Conservation (phyloP, 2,329 filamentous ascomycete species). For the Helicocarpus griseus region DNA sequence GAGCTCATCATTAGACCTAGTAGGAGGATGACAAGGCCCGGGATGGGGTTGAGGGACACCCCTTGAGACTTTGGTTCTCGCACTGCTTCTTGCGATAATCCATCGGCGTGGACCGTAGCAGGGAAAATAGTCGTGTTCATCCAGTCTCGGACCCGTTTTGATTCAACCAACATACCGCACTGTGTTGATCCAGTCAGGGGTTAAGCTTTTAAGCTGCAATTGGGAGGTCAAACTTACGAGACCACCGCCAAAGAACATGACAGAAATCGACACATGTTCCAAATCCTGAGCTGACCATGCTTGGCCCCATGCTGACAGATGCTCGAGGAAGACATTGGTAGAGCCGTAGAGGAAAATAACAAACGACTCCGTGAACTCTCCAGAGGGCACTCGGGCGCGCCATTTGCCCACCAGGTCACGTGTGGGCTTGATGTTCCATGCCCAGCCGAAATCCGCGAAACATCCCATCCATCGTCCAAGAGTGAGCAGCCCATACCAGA, state of each 20-base stretch:
- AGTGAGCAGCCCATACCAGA: constrained; percentile 82
- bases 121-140: constrained; percentile 39
- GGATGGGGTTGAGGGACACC: constrained; percentile 79
- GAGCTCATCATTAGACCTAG: constrained; percentile 93
- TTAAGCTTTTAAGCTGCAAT: not conserved
- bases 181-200: constrained; percentile 21
- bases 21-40: constrained; percentile 74
- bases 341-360: constrained; percentile 84
- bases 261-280: constrained; percentile 84
- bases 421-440: constrained; percentile 76
- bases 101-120: constrained; percentile 4
- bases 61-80: constrained; percentile 56
- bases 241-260: constrained; percentile 89
- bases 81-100: constrained; percentile 31
- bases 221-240: constrained; percentile 49
- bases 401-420: constrained; percentile 50
- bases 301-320: constrained; percentile 62
- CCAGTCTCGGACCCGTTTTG: constrained; percentile 52
- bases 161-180: constrained; percentile 81
- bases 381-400: constrained; percentile 56
- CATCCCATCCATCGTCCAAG: constrained; percentile 83
- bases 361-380: constrained; percentile 81
- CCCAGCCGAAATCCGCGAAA: constrained; percentile 87
- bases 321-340: constrained; percentile 88
- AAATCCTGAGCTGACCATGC: constrained; percentile 71